Conservation (phyloP, 177 flowering plant genomes). For the Vitis hybrid region DNA sequence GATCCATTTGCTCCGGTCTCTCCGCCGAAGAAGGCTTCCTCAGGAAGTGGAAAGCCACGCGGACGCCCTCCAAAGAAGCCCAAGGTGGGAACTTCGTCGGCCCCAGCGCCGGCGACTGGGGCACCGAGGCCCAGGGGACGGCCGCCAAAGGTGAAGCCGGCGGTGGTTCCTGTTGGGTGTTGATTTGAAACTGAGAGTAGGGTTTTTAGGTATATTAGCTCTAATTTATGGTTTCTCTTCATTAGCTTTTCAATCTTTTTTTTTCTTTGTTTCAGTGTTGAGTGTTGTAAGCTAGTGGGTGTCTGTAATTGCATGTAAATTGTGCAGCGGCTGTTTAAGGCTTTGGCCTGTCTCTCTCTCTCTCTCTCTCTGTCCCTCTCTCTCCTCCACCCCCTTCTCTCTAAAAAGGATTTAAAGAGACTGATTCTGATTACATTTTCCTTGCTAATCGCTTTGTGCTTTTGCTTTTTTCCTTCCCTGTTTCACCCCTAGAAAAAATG, state of each 20-base stretch:
- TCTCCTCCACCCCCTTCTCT: slow-evolving; percentile 1
- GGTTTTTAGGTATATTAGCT: slow-evolving; percentile 10
- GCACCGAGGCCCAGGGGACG: slow-evolving; percentile 52
- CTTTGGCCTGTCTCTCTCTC: not conserved
- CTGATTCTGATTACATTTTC: slow-evolving; percentile 5
- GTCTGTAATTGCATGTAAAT: slow-evolving; percentile 26
- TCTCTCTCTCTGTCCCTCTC: slow-evolving; percentile 3
- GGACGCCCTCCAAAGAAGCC: slow-evolving; percentile 38
- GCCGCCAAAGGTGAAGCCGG: slow-evolving; percentile 70
- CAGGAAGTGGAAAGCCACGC: slow-evolving; percentile 28
- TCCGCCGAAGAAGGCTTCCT: slow-evolving; percentile 19
- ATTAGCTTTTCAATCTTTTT: not conserved
- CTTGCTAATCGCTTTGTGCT: not conserved
- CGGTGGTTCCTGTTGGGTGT: slow-evolving; percentile 34
- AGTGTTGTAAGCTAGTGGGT: slow-evolving; percentile 10
- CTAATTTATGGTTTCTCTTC: slow-evolving; percentile 11
- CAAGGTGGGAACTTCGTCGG: slow-evolving; percentile 11
- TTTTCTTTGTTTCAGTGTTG: slow-evolving; percentile 7
- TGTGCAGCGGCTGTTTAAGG: slow-evolving; percentile 18
- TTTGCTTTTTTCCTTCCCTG: not conserved
- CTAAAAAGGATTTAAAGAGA: slow-evolving; percentile 4
- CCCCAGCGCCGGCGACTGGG: slow-evolving; percentile 7
- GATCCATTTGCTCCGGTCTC: slow-evolving; percentile 36
- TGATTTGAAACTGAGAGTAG: not conserved
- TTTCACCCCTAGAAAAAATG: not conserved